Base-by-base conservation (phyloP, 306 rosid species). In the Castanea mollissima region DNA sequence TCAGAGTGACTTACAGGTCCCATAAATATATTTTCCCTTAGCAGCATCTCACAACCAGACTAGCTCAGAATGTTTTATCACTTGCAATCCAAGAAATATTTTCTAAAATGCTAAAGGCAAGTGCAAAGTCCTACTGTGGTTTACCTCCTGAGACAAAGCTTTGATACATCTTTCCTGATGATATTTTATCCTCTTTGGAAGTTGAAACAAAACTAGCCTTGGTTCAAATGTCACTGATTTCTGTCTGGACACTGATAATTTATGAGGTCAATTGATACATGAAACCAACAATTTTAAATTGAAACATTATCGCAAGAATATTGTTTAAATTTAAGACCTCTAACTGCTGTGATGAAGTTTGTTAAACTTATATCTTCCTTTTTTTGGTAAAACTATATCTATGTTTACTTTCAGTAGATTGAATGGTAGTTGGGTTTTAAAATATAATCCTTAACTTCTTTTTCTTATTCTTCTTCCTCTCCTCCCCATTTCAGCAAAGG, bases 401-500 rank as follows among this genome's bases (percentile, higher is more conserved):
- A 25, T 59, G 15, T 23, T 49, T 14, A 16, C 46, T 52, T 32
- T 34, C 32, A 23, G 55, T 58, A 29, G 49, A 68, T 57, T 73
- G 69, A 73, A 20, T 71, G 59, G 21, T 27, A 38, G 15, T 32
- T 25, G 73, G 62, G 62, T 27, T 67, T 14, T 41, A 27, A 10
- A 11, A 21, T 29, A 23, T 67, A 23, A 57, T 63, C 77, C 79
- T 49, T 34, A 67, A 12, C 21, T 32, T 25, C 38, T 35, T 79
- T 55, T 71, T 57, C 71, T 49, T 49, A 12, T 49, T 27, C 60
- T 76, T 41, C 29, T 23, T 23, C 25, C 78, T 56, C 69, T 69
- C 32, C 81, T 72, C 78, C 56, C 62, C 62, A 83, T 59, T 80
- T 54, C 85, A 89, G 95, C 12, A 23, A 77, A 73, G 75, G 80